These are phyloP conservation scores for Clonostachys rhizophaga DNA, from an alignment of 2,329 filamentous ascomycete genomes.

Conservation along the genomic window DNA sequence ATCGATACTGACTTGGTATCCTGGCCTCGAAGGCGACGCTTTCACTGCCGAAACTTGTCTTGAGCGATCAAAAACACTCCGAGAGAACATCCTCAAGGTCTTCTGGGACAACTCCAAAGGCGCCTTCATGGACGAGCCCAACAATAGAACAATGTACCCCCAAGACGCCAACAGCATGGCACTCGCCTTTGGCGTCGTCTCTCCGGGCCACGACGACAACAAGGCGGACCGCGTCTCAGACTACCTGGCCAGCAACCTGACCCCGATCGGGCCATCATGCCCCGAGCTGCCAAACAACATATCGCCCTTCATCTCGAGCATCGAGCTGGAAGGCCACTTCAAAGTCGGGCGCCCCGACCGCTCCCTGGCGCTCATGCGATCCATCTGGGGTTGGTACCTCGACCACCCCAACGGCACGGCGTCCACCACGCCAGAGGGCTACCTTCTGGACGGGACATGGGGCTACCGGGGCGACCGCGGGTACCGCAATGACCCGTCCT, in stretches of 20 bases:
- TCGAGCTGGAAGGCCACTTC: constrained; percentile 56
- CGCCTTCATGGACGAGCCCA: constrained; percentile 50
- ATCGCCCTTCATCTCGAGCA: constrained; percentile 51
- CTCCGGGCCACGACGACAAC: constrained; percentile 1
- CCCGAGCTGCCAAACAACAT: constrained; percentile 55
- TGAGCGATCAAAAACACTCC: constrained; percentile 36
- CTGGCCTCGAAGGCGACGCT: constrained; percentile 26
- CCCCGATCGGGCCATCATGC: constrained; percentile 45
- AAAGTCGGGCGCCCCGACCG: constrained; percentile 37
- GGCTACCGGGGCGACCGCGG: constrained; percentile 46
- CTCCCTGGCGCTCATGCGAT: constrained; percentile 50
- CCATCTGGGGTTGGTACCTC: constrained; percentile 57
- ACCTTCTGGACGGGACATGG: constrained; percentile 49
- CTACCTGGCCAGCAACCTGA: constrained; percentile 46
- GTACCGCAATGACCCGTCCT: constrained; percentile 39
- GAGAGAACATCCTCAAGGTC: constrained; percentile 35
- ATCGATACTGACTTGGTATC: not conserved
- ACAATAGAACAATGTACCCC: constrained; percentile 43
- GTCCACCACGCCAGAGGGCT: constrained; percentile 56
- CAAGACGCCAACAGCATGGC: constrained; percentile 58
- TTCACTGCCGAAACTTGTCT: constrained; percentile 39
- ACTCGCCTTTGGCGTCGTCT: constrained; percentile 30
- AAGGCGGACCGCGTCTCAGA: constrained; percentile 32
- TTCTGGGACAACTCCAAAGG: constrained; percentile 40
- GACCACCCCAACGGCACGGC: constrained; percentile 51